These are phyloP conservation scores for Myriangium duriaei DNA, from an alignment of 2,329 filamentous ascomycete genomes.

Conservation along the genomic window DNA sequence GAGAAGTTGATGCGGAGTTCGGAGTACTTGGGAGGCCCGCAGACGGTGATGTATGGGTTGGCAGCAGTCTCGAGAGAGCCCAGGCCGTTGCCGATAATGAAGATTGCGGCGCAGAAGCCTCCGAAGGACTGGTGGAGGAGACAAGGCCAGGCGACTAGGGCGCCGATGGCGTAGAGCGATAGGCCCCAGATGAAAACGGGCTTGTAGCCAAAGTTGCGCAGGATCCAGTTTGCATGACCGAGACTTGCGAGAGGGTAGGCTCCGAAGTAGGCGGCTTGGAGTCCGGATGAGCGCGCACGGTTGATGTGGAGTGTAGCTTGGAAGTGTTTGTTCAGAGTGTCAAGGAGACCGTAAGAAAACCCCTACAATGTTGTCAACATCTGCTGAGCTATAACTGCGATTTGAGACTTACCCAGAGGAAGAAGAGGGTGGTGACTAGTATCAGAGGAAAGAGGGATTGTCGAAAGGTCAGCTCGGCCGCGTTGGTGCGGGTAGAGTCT, in stretches of 20 bases:
- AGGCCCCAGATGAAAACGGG: conserved; percentile 40
- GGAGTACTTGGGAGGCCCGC: conserved; percentile 46
- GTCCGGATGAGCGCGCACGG: conserved; percentile 30
- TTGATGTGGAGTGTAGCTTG: conserved; percentile 32
- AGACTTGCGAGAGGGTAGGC: conserved; percentile 38
- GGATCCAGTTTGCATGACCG: conserved; percentile 36
- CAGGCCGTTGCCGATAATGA: conserved; percentile 40
- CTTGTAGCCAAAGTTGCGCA: conserved; percentile 38
- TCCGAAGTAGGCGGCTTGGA: conserved; percentile 39
- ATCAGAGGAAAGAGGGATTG: conserved; percentile 55
- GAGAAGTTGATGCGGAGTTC: conserved; percentile 48
- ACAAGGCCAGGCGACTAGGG: conserved; percentile 47
- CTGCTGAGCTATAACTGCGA: too few relatives aligned
- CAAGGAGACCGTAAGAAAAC: conserved; percentile 40
- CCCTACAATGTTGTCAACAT: conserved; percentile 23
- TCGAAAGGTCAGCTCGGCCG: conserved; percentile 51
- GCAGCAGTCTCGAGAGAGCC: conserved; percentile 48
- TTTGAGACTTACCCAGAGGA: conserved; percentile 44
- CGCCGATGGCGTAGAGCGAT: conserved; percentile 43
- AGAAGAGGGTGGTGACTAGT: conserved; percentile 54
- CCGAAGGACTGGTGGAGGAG: conserved; percentile 43
- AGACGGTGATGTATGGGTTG: conserved; percentile 42
- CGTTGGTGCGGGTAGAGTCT: conserved; percentile 37
- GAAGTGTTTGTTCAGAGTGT: conserved; percentile 34
- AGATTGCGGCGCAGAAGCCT: conserved; percentile 48